Percentiles rank a stretch among this genome's conserved stretches.
These are phyloP conservation scores for Jamesozyma piceae DNA, from an alignment of 805 yeast species.

Conservation along the genomic window DNA sequence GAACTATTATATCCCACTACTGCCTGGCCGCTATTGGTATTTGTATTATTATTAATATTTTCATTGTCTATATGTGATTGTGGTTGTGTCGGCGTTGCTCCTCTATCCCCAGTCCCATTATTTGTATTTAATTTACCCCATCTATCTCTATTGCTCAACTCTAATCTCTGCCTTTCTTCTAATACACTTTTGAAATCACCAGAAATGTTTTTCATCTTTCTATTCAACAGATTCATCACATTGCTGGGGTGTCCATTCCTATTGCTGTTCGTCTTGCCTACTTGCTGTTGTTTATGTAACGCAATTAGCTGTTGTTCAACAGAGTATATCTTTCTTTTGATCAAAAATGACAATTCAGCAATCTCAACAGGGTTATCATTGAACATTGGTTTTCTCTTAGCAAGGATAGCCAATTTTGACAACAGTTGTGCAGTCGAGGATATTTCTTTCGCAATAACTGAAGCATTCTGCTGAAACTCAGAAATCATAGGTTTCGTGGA, in stretches of 20 bases:
- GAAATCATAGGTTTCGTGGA: constrained; percentile 23
- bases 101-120: not conserved
- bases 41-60: constrained; percentile 4
- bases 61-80: not conserved
- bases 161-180: constrained; percentile 76
- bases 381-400: constrained; percentile 81
- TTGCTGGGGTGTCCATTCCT: constrained; percentile 56
- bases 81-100: not conserved
- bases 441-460: constrained; percentile 79
- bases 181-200: constrained; percentile 87
- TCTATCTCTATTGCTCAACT: constrained; percentile 67
- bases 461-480: constrained; percentile 64
- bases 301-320: constrained; percentile 79
- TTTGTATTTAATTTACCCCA: constrained; percentile 64
- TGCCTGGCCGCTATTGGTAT: not conserved
- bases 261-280: not conserved
- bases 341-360: constrained; percentile 78
- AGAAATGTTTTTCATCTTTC: constrained; percentile 83
- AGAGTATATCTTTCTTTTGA: constrained; percentile 36
- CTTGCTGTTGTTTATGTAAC: constrained; percentile 47
- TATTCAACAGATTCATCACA: constrained; percentile 77
- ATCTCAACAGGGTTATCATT: constrained; percentile 93
- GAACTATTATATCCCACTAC: constrained; percentile 25
- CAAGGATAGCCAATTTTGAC: constrained; percentile 69
- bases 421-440: constrained; percentile 75